Evolutionary conservation across 495 filamentous ascomycete species (phyloP).

Genomic region (Staphylotrichum longicolle): DNA sequence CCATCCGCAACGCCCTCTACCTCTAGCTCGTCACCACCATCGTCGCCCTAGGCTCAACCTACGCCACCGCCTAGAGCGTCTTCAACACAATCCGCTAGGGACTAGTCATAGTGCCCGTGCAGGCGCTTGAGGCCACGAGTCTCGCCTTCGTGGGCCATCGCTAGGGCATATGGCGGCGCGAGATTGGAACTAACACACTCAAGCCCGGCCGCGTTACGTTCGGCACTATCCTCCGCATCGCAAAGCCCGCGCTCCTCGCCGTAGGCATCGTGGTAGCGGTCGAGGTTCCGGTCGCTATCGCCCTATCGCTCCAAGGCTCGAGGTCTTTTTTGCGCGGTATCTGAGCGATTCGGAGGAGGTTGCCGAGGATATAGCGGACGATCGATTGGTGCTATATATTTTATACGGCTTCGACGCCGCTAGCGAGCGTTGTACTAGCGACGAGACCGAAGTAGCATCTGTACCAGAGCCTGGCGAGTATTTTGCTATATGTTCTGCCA

Average conservation of each 20-base stretch:
- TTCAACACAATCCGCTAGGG: conserved; percentile 79
- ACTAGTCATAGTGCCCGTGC: conserved; percentile 71
- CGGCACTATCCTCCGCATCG: too few species aligned
- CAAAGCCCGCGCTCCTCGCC: too few species aligned
- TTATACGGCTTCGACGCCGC: conserved; percentile 63
- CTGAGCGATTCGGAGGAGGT: too few species aligned
- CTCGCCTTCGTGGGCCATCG: too few species aligned
- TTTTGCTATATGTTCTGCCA: conserved; percentile 65
- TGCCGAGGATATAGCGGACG: too few species aligned
- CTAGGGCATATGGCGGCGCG: too few species aligned
- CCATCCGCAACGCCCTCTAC: conserved; percentile 66
- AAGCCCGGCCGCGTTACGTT: too few species aligned
- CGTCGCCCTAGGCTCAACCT: conserved; percentile 58
- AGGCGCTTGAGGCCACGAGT: too few species aligned
- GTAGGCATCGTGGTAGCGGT: conserved; percentile 56
- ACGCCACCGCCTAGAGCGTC: conserved; percentile 71
- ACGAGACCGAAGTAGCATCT: conserved; percentile 64
- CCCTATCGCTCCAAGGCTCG: conserved; percentile 58
- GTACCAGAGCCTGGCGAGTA: conserved; percentile 64
- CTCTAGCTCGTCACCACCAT: conserved; percentile 71
- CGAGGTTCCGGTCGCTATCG: conserved; percentile 62
- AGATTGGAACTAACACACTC: too few species aligned
- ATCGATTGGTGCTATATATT: too few species aligned
- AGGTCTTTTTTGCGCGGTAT: conserved; percentile 67
- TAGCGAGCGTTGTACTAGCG: conserved; percentile 63